These are phyloP conservation scores for Nymphaea thermarum DNA, from an alignment of 164 flowering plant species.

Conservation along the genomic window DNA sequence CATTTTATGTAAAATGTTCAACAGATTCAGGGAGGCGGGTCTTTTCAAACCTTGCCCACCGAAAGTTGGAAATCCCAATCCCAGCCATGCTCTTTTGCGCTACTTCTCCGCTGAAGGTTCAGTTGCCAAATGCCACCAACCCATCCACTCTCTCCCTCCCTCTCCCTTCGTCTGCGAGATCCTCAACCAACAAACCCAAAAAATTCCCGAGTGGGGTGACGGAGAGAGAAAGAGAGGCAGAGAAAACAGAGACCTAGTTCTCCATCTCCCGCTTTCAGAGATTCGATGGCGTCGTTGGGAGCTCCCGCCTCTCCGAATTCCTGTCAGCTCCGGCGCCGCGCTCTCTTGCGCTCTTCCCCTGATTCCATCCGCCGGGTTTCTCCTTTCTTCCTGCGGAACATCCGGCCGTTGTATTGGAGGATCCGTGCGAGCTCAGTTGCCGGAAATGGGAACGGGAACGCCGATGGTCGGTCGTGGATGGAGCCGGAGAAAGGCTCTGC, in stretches of 20 bases:
- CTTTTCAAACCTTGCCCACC: no score
- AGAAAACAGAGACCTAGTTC: not conserved
- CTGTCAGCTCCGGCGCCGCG: constrained; percentile 51
- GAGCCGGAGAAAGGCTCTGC: constrained; percentile 12
- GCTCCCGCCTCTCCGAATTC: constrained; percentile 45
- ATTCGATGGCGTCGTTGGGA: constrained; percentile 30
- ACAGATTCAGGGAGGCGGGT: no score
- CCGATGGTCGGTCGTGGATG: constrained; percentile 16
- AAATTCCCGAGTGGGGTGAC: no score
- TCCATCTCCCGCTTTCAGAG: not conserved
- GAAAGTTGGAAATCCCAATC: no score
- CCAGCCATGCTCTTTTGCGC: no score
- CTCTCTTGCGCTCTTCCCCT: constrained; percentile 2
- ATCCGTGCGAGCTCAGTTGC: constrained; percentile 11
- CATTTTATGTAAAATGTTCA: no score
- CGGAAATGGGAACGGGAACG: constrained; percentile 5
- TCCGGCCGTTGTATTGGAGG: constrained; percentile 7
- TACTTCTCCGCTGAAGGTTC: no score
- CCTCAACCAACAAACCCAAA: no score
- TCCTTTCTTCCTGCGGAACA: constrained; percentile 10
- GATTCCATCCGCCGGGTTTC: constrained; percentile 17
- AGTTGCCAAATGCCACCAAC: no score
- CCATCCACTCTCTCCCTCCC: no score
- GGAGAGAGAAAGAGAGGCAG: not conserved
- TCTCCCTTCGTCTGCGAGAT: no score